Percentiles rank a stretch among this genome's conserved stretches.
Evolutionary conservation across 75 land plant genomes (phyloP).

Genomic region (Pinus tabuliformis): DNA sequence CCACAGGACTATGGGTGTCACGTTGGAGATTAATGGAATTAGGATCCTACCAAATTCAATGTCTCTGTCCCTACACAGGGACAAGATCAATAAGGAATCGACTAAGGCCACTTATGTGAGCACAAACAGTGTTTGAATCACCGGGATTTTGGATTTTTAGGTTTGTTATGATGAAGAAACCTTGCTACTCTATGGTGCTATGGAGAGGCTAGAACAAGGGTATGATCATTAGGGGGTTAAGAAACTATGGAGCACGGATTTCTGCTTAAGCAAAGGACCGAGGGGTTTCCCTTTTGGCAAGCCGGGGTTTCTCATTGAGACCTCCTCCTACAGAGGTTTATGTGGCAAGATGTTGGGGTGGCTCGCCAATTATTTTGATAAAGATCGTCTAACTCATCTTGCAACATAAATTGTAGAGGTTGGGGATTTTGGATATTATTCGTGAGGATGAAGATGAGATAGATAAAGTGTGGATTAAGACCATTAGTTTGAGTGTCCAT

Average conservation of each 20-base stretch:
- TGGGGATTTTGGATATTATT: slow-evolving; percentile 50
- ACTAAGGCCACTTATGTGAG: slow-evolving; percentile 83
- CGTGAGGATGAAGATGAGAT: slow-evolving; percentile 37
- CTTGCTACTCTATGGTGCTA: slow-evolving; percentile 51
- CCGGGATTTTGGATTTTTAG: slow-evolving; percentile 61
- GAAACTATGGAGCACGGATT: slow-evolving; percentile 68
- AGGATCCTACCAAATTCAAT: no score
- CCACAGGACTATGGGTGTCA: no score
- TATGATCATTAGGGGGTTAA: slow-evolving; percentile 23
- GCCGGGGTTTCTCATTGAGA: slow-evolving; percentile 11
- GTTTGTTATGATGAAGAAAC: slow-evolving; percentile 51
- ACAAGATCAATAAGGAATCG: no score
- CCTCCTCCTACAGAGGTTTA: slow-evolving; percentile 73
- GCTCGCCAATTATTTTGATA: slow-evolving; percentile 71
- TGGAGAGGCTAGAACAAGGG: slow-evolving; percentile 30
- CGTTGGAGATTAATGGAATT: no score
- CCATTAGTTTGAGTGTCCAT: no score
- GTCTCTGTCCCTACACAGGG: no score
- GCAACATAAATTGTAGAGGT: slow-evolving; percentile 25
- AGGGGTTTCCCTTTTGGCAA: slow-evolving; percentile 10
- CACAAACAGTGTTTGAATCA: slow-evolving; percentile 65
- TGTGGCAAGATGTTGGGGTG: slow-evolving; percentile 64
- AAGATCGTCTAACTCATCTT: slow-evolving; percentile 59
- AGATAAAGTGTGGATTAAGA: no score
- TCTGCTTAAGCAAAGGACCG: slow-evolving; percentile 42